Evolutionary conservation across 441 rosid genomes (phyloP).

Genomic region (Corymbia citriodora): DNA sequence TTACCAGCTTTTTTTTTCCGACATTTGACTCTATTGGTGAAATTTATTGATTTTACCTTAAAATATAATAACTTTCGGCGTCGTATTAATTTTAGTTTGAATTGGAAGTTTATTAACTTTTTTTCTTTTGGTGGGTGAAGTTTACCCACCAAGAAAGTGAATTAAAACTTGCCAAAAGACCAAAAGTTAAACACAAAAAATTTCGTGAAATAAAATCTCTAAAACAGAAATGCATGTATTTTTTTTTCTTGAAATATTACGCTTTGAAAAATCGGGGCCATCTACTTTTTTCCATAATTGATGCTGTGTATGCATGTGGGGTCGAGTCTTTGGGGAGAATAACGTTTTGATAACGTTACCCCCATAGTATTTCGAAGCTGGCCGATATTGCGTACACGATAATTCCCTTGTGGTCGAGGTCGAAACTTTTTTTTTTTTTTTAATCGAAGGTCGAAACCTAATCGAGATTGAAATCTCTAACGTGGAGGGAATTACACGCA

Average conservation of each 20-base stretch:
- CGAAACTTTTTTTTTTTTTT: no score
- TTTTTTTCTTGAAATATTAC: neutral
- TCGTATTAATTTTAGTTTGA: neutral
- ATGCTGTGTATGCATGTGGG: neutral
- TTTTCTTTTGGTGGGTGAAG: neutral
- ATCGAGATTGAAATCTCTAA: no score
- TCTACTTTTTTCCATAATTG: neutral
- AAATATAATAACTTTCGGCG: neutral
- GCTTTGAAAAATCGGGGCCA: neutral
- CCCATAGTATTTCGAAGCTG: neutral
- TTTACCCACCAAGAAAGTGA: neutral
- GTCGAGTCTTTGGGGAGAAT: neutral
- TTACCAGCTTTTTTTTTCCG: rapidly evolving
- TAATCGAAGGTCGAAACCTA: neutral
- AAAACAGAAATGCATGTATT: neutral
- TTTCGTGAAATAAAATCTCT: neutral
- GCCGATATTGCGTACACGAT: neutral
- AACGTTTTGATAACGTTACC: neutral
- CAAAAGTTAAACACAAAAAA: neutral
- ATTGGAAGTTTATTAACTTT: neutral
- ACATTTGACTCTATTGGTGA: rapidly evolving
- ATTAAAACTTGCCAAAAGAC: neutral
- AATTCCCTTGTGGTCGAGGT: no score
- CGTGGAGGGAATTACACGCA: no score
- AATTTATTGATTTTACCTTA: neutral